phyloP scores from a whole-genome alignment of 805 yeast species.

The Spathaspora hagerdaliae region DNA sequence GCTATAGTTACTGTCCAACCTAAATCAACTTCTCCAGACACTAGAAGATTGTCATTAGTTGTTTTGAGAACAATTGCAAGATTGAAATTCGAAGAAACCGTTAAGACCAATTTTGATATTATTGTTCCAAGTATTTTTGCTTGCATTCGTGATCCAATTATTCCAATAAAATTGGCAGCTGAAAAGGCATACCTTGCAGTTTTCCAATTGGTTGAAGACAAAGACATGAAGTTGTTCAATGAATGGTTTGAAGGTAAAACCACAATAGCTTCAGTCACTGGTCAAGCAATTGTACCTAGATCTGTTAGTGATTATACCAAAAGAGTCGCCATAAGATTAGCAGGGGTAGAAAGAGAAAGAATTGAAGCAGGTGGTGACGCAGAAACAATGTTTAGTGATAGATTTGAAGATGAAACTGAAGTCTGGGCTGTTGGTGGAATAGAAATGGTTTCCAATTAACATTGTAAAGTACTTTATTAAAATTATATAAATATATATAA shows the following conservation, averaged over 20 bases:
- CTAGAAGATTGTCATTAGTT: slow-evolving; percentile 75
- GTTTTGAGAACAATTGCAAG: slow-evolving; percentile 73
- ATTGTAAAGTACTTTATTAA: background rate
- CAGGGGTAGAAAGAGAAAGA: slow-evolving; percentile 82
- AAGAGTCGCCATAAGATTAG: slow-evolving; percentile 86
- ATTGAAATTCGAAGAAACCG: slow-evolving; percentile 45
- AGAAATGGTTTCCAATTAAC: slow-evolving; percentile 22
- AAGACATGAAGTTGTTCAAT: slow-evolving; percentile 47
- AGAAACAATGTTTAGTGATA: slow-evolving; percentile 79
- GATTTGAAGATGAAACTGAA: slow-evolving; percentile 80
- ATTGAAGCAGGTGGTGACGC: slow-evolving; percentile 86
- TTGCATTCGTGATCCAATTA: slow-evolving; percentile 80
- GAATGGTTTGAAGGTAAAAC: slow-evolving; percentile 56
- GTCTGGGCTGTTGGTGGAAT: slow-evolving; percentile 85
- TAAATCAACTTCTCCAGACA: slow-evolving; percentile 60
- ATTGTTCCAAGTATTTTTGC: slow-evolving; percentile 74
- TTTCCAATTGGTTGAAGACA: slow-evolving; percentile 70
- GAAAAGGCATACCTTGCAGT: slow-evolving; percentile 81
- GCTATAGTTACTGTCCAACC: slow-evolving; percentile 51
- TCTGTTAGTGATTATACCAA: slow-evolving; percentile 84
- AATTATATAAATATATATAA: background rate
- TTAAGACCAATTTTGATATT: slow-evolving; percentile 50
- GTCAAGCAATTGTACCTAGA: slow-evolving; percentile 53
- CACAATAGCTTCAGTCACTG: slow-evolving; percentile 37
- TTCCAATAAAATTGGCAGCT: slow-evolving; percentile 91